phyloP scores from a whole-genome alignment of 768 basidiomycete species.

The Auricularia cornea region DNA sequence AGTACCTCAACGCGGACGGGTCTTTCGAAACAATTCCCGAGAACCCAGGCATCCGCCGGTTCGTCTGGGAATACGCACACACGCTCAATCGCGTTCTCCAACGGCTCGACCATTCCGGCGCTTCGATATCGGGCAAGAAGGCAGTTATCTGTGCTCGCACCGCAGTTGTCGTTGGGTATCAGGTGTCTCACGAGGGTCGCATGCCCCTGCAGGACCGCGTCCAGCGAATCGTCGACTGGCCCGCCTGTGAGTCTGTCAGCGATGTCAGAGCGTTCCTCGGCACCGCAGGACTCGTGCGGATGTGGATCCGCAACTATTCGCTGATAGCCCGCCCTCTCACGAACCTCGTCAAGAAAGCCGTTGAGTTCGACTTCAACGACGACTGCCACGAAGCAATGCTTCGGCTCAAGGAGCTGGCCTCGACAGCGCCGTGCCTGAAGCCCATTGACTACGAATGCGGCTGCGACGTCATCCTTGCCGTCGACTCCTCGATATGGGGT shows the following conservation, averaged over 20 bases:
- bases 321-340: slow-evolving; percentile 12
- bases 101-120: slow-evolving; percentile 27
- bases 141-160: slow-evolving; percentile 20
- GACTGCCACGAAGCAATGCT: slow-evolving; percentile 14
- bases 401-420: not conserved
- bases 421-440: not conserved
- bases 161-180: slow-evolving; percentile 29
- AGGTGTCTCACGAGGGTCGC: slow-evolving; percentile 26
- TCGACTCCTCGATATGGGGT: not conserved
- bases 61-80: slow-evolving; percentile 32
- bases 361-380: slow-evolving; percentile 24
- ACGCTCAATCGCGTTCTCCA: slow-evolving; percentile 31
- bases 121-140: slow-evolving; percentile 32
- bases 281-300: slow-evolving; percentile 15
- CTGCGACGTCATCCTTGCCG: not conserved
- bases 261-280: slow-evolving; percentile 21
- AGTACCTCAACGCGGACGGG: slow-evolving; percentile 20
- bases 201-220: slow-evolving; percentile 20
- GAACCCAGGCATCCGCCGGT: slow-evolving; percentile 29
- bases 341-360: slow-evolving; percentile 14
- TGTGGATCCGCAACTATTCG: slow-evolving; percentile 17
- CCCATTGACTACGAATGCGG: not conserved
- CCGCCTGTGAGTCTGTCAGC: slow-evolving; percentile 7
- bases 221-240: slow-evolving; percentile 19
- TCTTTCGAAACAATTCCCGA: slow-evolving; percentile 26